Conservation (phyloP, 2,329 filamentous ascomycete species). For the Didymella glomerata region DNA sequence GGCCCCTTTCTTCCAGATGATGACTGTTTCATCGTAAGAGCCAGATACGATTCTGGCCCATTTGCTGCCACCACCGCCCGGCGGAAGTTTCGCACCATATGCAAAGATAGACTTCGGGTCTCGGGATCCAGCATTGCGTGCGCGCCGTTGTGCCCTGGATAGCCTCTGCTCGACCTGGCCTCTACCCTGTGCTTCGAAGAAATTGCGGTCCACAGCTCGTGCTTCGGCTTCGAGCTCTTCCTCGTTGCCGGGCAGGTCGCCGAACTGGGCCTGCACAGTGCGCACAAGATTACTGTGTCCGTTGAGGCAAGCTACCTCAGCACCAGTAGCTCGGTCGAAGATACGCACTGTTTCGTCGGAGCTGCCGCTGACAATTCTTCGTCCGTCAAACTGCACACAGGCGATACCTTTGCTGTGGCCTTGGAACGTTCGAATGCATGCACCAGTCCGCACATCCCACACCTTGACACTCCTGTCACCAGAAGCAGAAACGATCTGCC, state of each 20-base stretch:
- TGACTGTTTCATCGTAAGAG: constrained; percentile 94
- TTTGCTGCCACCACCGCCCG: constrained; percentile 85
- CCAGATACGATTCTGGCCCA: constrained; percentile 97
- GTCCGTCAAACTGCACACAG: constrained; percentile 94
- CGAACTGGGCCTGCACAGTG: constrained; percentile 94
- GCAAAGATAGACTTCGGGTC: constrained; percentile 79
- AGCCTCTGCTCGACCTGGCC: constrained; percentile 53
- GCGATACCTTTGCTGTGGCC: constrained; percentile 96
- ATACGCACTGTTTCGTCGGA: constrained; percentile 97
- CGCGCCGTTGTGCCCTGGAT: constrained; percentile 45
- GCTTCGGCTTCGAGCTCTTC: constrained; percentile 79
- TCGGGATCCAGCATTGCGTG: constrained; percentile 74
- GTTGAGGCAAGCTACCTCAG: constrained; percentile 86
- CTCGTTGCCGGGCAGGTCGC: constrained; percentile 81
- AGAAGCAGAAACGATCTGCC: constrained; percentile 92
- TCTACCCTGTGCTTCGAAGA: constrained; percentile 66
- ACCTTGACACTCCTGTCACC: constrained; percentile 93
- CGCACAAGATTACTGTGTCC: constrained; percentile 87
- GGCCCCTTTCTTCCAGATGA: constrained; percentile 89
- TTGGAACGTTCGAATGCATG: constrained; percentile 77
- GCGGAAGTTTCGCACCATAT: constrained; percentile 85
- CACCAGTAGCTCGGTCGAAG: constrained; percentile 84
- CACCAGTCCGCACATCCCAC: constrained; percentile 86
- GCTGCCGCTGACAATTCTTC: constrained; percentile 92
- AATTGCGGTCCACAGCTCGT: constrained; percentile 74